Conservation (phyloP, 2,329 filamentous ascomycete genomes). For the Mycosphaerella sp. region DNA sequence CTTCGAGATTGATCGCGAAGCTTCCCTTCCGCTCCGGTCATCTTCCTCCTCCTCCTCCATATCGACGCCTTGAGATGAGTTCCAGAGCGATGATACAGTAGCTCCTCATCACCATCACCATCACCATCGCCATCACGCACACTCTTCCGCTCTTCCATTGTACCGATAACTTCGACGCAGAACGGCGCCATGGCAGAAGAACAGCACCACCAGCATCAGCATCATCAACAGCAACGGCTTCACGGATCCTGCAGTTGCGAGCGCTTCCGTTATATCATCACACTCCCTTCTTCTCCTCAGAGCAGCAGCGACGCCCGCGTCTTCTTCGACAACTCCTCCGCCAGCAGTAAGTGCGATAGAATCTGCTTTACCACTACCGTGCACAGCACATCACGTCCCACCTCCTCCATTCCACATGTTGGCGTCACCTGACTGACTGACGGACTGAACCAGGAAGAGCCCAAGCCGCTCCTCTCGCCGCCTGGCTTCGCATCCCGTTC, state of each 20-base stretch:
- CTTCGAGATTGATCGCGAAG: too few species aligned
- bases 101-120: too few species aligned
- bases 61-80: too few species aligned
- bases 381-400: neutral
- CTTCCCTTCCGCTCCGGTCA: too few species aligned
- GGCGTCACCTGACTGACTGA: neutral
- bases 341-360: conserved; percentile 59
- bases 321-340: conserved; percentile 65
- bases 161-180: neutral
- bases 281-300: conserved; percentile 58
- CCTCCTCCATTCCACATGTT: too few species aligned
- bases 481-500: conserved; percentile 77
- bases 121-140: too few species aligned
- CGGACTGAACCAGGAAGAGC: conserved; percentile 52
- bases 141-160: too few species aligned
- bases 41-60: too few species aligned
- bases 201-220: conserved; percentile 22
- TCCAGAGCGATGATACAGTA: too few species aligned
- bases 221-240: conserved; percentile 40
- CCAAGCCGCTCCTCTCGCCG: conserved; percentile 66
- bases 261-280: conserved; percentile 72
- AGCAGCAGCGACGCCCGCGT: conserved; percentile 55
- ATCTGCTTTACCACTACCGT: neutral
- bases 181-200: neutral
- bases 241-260: conserved; percentile 79